Base-by-base conservation (phyloP, 805 yeast species). In the Kodamaea kakaduensis region DNA sequence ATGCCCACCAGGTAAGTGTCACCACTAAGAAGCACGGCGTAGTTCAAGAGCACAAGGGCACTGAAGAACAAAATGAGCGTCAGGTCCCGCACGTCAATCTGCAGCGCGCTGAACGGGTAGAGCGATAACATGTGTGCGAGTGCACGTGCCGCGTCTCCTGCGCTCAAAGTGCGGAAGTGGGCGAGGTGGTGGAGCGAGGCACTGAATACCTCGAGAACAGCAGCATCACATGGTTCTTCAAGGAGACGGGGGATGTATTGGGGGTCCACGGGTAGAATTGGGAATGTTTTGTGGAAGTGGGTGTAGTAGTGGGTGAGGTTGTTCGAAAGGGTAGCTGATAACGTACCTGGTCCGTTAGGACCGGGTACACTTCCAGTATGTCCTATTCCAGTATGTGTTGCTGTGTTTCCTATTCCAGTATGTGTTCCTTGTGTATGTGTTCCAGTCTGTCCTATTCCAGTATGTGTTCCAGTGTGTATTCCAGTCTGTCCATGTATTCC, bases 1-100 rank as follows among this genome's bases (percentile, higher is more conserved):
- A 82, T 61, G 1, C 81, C 78, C 25, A 77, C 58, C 5, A 84
- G 74, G 47, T 74, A 77, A 22, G 70, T 66, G 34, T 73, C 75
- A 0, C 89, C 88, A 16, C 78, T 71, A 25, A 79, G 59, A 2
- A 78, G 58, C 7, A 79, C 67, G 7, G 77, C 58, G 47, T 78
- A 82, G 48, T 80, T 80, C 19, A 78, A 49, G 7, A 63, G 24
- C 9, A 62, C 42, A 30, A 65, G 50, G 5, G 62, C 40, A 6
- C 56, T 46, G 28, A 63, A 61, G 31, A 56, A 56, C 8, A 62
- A 45, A 1, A 56, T 42, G 7, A 57, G 37, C 3, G 50, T 43
- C 16, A 50, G 47, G 27, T 64, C 67, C 39, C 48, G 49, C 9
- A 37, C 37, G 6, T 8, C 29, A n/a, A 51, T 37, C 5, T 47